Conservation (phyloP, 805 yeast genomes). For the Kurtzmaniella fragi region DNA sequence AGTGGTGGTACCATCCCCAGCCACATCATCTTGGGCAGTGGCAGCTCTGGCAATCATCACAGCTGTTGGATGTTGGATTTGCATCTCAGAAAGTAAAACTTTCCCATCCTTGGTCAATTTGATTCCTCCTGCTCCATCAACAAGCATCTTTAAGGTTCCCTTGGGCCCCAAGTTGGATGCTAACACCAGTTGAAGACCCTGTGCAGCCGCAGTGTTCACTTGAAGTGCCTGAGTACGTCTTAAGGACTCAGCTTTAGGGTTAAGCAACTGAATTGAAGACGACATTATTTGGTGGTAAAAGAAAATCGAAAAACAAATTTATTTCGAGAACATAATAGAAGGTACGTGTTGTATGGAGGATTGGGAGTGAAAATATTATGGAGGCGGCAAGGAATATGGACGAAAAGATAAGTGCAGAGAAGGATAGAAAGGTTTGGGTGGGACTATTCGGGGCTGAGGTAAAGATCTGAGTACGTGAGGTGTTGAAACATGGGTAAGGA, state of each 20-base stretch:
- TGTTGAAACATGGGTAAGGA: too few relatives aligned
- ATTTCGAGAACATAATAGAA: not conserved
- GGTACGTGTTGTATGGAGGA: not conserved
- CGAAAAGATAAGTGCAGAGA: too few relatives aligned
- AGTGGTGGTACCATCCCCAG: constrained; percentile 99
- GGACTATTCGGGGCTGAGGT: too few relatives aligned
- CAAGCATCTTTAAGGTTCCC: constrained; percentile 94
- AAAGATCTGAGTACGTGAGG: too few relatives aligned
- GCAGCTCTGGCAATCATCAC: constrained; percentile 85
- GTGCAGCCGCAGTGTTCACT: constrained; percentile 94
- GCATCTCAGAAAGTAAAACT: constrained; percentile 92
- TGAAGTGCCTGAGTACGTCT: constrained; percentile 93
- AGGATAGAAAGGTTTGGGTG: too few relatives aligned
- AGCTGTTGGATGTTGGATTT: constrained; percentile 59
- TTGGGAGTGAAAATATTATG: too few relatives aligned
- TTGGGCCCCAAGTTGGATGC: constrained; percentile 93
- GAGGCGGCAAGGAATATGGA: too few relatives aligned
- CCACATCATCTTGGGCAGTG: constrained; percentile 96
- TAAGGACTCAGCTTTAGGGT: constrained; percentile 97
- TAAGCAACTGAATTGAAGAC: constrained; percentile 76
- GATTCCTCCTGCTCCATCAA: constrained; percentile 93
- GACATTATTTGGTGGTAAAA: constrained; percentile 28
- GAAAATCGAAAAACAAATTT: not conserved
- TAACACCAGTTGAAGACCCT: constrained; percentile 89
- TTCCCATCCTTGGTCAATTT: constrained; percentile 97